Conservation (phyloP, 1,284 basidiomycete species). For the Afroboletus lepidellus region DNA sequence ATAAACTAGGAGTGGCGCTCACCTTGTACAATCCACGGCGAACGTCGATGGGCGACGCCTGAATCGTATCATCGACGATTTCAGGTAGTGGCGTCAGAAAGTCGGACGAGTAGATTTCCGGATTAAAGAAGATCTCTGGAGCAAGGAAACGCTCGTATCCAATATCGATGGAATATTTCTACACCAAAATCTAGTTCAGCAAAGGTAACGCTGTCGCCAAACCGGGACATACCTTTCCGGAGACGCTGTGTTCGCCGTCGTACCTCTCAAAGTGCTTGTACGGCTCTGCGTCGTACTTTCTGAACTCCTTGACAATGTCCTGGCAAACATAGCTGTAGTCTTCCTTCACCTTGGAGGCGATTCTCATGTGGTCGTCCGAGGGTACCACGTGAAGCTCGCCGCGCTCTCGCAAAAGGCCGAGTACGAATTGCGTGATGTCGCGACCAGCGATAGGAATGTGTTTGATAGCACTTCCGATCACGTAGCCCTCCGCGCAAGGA, state of each 20-base stretch:
- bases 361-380: slow-evolving; percentile 92
- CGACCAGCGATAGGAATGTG: slow-evolving; percentile 98
- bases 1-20: slow-evolving; percentile 4
- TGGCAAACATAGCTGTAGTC: slow-evolving; percentile 99
- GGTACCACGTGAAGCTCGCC: slow-evolving; percentile 83
- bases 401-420: slow-evolving; percentile 94
- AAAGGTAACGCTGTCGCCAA: neutral
- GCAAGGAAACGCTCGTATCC: slow-evolving; percentile 99
- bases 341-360: slow-evolving; percentile 96
- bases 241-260: slow-evolving; percentile 92
- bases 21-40: slow-evolving; percentile 94
- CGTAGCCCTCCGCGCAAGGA: slow-evolving; percentile 45
- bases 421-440: slow-evolving; percentile 96
- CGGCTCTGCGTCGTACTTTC: slow-evolving; percentile 96
- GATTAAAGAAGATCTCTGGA: slow-evolving; percentile 99
- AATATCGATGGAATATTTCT: slow-evolving; percentile 92
- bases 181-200: neutral
- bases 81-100: slow-evolving; percentile 93
- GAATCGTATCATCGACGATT: slow-evolving; percentile 96
- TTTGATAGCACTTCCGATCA: slow-evolving; percentile 96
- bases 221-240: slow-evolving; percentile 67
- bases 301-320: slow-evolving; percentile 98
- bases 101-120: slow-evolving; percentile 97
- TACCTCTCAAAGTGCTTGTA: slow-evolving; percentile 96
- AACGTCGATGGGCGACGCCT: slow-evolving; percentile 94